These are phyloP conservation scores for Pichia sp. DNA, from an alignment of 1,139 yeast genomes.

Conservation along the genomic window DNA sequence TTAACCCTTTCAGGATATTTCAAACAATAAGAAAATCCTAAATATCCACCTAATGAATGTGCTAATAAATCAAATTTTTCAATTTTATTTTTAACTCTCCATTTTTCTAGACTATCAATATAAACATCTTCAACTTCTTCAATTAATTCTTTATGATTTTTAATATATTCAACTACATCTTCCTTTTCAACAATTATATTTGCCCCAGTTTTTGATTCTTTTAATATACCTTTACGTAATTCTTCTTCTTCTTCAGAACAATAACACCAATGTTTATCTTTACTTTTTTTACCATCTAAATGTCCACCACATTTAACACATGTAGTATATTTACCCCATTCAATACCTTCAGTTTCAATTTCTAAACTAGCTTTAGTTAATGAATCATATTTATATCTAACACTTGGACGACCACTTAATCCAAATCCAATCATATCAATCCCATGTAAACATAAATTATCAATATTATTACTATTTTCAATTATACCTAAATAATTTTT, in stretches of 20 bases:
- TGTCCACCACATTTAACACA: slow-evolving; percentile 17
- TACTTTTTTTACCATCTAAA: slow-evolving; percentile 15
- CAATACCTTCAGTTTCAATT: slow-evolving; percentile 18
- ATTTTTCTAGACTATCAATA: slow-evolving; percentile 71
- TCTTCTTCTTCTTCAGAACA: slow-evolving; percentile 13
- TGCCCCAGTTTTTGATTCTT: background rate
- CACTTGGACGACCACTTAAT: slow-evolving; percentile 58
- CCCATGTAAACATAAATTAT: slow-evolving; percentile 48
- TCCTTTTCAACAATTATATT: slow-evolving; percentile 14
- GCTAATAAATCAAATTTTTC: slow-evolving; percentile 69
- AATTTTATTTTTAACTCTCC: slow-evolving; percentile 60
- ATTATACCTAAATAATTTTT: slow-evolving; percentile 55
- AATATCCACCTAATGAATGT: slow-evolving; percentile 90
- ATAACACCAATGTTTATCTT: slow-evolving; percentile 12
- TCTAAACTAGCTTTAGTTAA: slow-evolving; percentile 21
- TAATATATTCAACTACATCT: slow-evolving; percentile 25
- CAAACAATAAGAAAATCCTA: slow-evolving; percentile 70
- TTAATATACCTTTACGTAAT: slow-evolving; percentile 1
- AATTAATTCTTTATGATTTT: slow-evolving; percentile 40
- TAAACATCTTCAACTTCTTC: slow-evolving; percentile 65
- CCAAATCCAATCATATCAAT: slow-evolving; percentile 87
- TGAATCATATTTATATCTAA: slow-evolving; percentile 28
- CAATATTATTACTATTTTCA: slow-evolving; percentile 26
- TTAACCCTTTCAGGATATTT: slow-evolving; percentile 65
- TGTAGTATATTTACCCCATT: slow-evolving; percentile 10